Evolutionary conservation across 2,329 filamentous ascomycete species (phyloP).

Genomic region (Aulographum hederae): DNA sequence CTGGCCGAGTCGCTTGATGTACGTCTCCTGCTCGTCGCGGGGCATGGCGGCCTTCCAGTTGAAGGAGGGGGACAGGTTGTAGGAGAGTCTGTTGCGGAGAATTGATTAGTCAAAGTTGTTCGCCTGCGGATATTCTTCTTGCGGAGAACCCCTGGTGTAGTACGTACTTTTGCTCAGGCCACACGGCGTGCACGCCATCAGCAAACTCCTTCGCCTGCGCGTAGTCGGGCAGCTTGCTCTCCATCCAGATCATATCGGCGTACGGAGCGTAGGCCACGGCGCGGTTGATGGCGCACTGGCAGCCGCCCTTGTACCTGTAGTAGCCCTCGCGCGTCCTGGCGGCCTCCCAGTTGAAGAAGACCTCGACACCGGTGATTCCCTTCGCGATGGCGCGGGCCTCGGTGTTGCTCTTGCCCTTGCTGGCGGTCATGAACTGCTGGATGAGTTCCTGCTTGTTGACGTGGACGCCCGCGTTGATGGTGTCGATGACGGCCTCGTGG

Average conservation of each 20-base stretch:
- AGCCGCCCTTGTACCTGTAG: slow-evolving; percentile 84
- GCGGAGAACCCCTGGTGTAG: neutral
- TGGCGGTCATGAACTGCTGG: slow-evolving; percentile 44
- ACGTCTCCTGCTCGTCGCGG: slow-evolving; percentile 83
- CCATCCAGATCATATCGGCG: slow-evolving; percentile 98
- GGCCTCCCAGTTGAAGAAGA: slow-evolving; percentile 93
- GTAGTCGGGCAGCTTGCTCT: slow-evolving; percentile 21
- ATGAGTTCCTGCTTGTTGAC: slow-evolving; percentile 52
- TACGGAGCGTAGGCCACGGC: slow-evolving; percentile 86
- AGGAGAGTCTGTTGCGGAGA: slow-evolving; percentile 51
- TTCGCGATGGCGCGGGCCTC: slow-evolving; percentile 71
- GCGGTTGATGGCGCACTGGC: slow-evolving; percentile 76
- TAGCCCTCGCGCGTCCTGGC: slow-evolving; percentile 85
- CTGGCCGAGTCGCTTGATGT: slow-evolving; percentile 71
- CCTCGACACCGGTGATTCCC: slow-evolving; percentile 55
- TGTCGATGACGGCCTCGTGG: slow-evolving; percentile 71
- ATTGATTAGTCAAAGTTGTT: slow-evolving; percentile 4
- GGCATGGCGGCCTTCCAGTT: slow-evolving; percentile 99
- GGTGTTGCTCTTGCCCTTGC: slow-evolving; percentile 68
- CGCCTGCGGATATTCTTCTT: slow-evolving; percentile 7
- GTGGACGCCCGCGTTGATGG: slow-evolving; percentile 51
- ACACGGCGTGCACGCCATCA: slow-evolving; percentile 30
- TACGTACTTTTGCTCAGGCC: slow-evolving; percentile 85
- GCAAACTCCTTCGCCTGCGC: slow-evolving; percentile 8
- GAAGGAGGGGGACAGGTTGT: slow-evolving; percentile 97